These are phyloP conservation scores for Thermoascus crustaceus DNA, from an alignment of 2,329 filamentous ascomycete species.

Conservation along the genomic window DNA sequence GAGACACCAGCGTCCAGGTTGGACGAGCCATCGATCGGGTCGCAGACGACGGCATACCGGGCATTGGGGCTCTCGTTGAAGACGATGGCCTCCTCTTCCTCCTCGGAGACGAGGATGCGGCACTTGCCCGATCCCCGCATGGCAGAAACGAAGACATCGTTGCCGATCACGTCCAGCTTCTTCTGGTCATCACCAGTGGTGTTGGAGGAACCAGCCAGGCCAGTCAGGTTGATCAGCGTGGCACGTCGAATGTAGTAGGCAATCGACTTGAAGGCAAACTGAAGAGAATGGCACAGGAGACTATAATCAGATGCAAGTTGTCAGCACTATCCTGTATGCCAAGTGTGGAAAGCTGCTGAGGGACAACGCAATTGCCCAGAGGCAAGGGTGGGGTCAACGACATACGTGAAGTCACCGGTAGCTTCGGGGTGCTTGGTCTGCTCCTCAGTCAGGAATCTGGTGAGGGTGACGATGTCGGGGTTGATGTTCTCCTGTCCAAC, in stretches of 20 bases:
- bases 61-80: slow-evolving; percentile 67
- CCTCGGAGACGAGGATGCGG: slow-evolving; percentile 89
- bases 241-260: slow-evolving; percentile 98
- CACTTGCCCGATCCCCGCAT: slow-evolving; percentile 92
- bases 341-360: not conserved
- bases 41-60: slow-evolving; percentile 90
- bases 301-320: too few species aligned
- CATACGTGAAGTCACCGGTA: slow-evolving; percentile 96
- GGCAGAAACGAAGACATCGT: slow-evolving; percentile 91
- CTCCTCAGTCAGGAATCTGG: slow-evolving; percentile 91
- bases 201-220: slow-evolving; percentile 90
- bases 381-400: slow-evolving; percentile 9
- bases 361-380: not conserved
- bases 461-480: slow-evolving; percentile 91
- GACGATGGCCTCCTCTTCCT: slow-evolving; percentile 86
- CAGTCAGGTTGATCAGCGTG: slow-evolving; percentile 88
- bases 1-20: slow-evolving; percentile 97
- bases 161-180: slow-evolving; percentile 98
- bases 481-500: slow-evolving; percentile 71
- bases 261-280: slow-evolving; percentile 99
- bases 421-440: slow-evolving; percentile 88
- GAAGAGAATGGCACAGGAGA: slow-evolving; percentile 90
- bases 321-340: not conserved
- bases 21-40: slow-evolving; percentile 95
- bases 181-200: slow-evolving; percentile 97